A percentile compares a stretch with the other conserved stretches of the same genome.
Conservation (phyloP, 2,329 filamentous ascomycete species). For the Chaetomium strumarium region DNA sequence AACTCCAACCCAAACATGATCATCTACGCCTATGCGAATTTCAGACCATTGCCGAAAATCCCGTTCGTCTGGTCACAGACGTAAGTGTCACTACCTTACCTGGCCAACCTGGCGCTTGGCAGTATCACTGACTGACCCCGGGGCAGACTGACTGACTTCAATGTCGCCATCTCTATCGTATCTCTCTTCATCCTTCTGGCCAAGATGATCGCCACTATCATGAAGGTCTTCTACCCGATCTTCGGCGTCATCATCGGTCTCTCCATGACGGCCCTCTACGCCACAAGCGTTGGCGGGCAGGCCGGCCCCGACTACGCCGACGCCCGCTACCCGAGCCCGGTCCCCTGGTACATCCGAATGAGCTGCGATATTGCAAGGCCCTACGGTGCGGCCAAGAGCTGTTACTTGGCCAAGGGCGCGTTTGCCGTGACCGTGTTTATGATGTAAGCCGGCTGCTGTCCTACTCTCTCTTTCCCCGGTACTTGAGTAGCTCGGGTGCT, state of each 20-base stretch:
- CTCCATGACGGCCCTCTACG: constrained; percentile 55
- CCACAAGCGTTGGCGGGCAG: constrained; percentile 62
- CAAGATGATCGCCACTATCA: constrained; percentile 63
- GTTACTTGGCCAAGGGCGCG: constrained; percentile 60
- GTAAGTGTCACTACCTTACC: constrained; percentile 44
- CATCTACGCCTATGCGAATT: constrained; percentile 68
- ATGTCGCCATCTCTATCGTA: constrained; percentile 69
- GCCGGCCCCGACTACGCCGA: constrained; percentile 69
- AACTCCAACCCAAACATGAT: constrained; percentile 67
- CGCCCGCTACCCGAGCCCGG: constrained; percentile 51
- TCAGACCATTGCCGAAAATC: constrained; percentile 52
- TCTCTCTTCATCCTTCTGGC: constrained; percentile 69
- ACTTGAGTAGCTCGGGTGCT: background rate
- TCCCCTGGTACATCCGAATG: constrained; percentile 70
- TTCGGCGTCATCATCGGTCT: constrained; percentile 54
- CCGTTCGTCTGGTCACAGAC: constrained; percentile 68
- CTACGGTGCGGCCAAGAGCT: constrained; percentile 51
- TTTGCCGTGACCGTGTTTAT: constrained; percentile 61
- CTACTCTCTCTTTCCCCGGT: background rate
- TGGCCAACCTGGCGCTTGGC: background rate
- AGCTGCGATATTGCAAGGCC: constrained; percentile 57
- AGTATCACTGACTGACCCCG: background rate
- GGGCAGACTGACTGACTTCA: constrained; percentile 65
- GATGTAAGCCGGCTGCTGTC: constrained; percentile 49
- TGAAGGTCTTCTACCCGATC: constrained; percentile 65